Base-by-base conservation (phyloP, 371 early-diverging fungal species). In the Zopfochytrium polystomum region DNA sequence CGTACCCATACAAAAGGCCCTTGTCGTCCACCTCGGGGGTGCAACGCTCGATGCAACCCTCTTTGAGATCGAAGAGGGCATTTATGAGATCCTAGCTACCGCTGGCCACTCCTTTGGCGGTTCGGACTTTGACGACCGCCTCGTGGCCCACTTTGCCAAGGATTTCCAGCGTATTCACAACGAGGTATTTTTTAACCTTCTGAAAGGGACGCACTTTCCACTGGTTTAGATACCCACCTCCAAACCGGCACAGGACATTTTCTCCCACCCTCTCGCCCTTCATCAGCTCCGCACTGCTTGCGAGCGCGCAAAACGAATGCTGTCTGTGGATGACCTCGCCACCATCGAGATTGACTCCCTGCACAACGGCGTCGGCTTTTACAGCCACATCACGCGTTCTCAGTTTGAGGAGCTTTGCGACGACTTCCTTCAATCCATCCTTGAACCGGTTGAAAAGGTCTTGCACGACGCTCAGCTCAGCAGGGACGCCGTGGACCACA, bases 231-330 rank as follows among this genome's bases (percentile, higher is more conserved):
- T n/a, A n/a, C n/a, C n/a, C n/a, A n/a, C n/a, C n/a, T n/a, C n/a
- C n/a, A n/a, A n/a, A n/a, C n/a, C n/a, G n/a, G n/a, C n/a, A n/a
- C n/a, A n/a, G n/a, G n/a, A n/a, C n/a, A n/a, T n/a, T n/a, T n/a
- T n/a, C n/a, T n/a, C n/a, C n/a, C n/a, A n/a, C n/a, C n/a, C n/a
- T n/a, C n/a, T n/a, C n/a, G 85, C 95, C 60, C 84, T 91, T 56
- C 91, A 95, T 70, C 90, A 94, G 83, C 87, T 96, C 72, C 85
- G 91, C 75, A 92, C 93, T 57, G 94, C n/a, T n/a, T n/a, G n/a
- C n/a, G n/a, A n/a, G n/a, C n/a, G n/a, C n/a, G n/a, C n/a, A n/a
- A n/a, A n/a, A 88, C 89, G 95, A 62, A 87, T 91, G 27, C 83
- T 95, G 30, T 93, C 94, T 51, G 89, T 92, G 29, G 80, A 90